Base-by-base conservation (phyloP, 2,329 filamentous ascomycete genomes). In the Colletotrichum cordylinicola region DNA sequence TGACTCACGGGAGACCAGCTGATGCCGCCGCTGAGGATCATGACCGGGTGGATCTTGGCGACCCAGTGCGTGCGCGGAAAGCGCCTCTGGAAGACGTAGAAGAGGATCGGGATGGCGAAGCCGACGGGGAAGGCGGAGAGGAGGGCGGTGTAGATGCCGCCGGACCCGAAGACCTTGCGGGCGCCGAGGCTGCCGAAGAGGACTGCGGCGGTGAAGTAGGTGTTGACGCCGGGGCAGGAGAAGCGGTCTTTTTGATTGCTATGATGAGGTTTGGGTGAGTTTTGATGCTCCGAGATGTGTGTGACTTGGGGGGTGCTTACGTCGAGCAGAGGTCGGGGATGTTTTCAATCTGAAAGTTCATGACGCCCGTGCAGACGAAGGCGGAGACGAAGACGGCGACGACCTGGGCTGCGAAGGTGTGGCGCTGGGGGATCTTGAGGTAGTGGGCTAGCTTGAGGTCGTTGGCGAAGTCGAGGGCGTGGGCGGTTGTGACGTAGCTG, bases 181-280 rank as follows among this genome's bases (percentile, higher is more conserved):
- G 85, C 83, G 2, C 85, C 85, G 13, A 87, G 80, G 7, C 84
- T 86, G 12, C 85, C 86, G 82, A 85, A 87, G 13, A 86, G 80
- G 1, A 87, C 84, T 9, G 83, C 80, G 4, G 83, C 82, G 3
- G 83, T 85, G 79, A 84, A 86, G 74, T 83, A 84, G 7, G 80
- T 82, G 69, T 83, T 82, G 33, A 81, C 77, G 15, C 78, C 78
- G 9, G 81, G 80, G 68, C 83, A 84, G 33, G 79, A 80, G 77
- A 84, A 79, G 8, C 76, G 70, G 67, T 78, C 78, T 8, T 79
- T 79, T 3, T 82, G 80, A 8, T 77, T 62, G 4, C 68, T 67
- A 16, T 15, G 6, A 2, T 3, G 12, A 56, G 9, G 21, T 4
- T 43, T 10, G 48, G 48, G 9, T 10, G 31, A 33, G 27, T 31